Base-by-base conservation (phyloP, 1,284 basidiomycete species). In the Moesziomyces globuligerus region DNA sequence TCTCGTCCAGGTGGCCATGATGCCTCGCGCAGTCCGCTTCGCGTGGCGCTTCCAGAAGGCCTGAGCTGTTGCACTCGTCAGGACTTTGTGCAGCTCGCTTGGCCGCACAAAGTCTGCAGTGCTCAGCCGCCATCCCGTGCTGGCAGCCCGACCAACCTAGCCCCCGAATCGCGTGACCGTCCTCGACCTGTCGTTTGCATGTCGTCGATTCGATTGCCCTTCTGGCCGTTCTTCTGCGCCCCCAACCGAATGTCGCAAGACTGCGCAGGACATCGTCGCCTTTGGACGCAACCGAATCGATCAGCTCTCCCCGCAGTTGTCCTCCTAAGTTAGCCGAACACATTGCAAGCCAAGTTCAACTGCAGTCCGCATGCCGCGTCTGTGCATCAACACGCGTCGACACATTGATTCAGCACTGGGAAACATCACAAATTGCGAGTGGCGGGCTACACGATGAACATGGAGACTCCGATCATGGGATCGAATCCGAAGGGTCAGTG, bases 41-140 rank as follows among this genome's bases (percentile, higher is more conserved):
- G 11, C 36, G 28, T 57, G 48, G 54, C 29, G 41, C 54, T 57
- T 50, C 42, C 37, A 49, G 36, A 18, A 18, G 24, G 36, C 34
- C 36, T 57, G n/a, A 39, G 9, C 13, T 18, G 10, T 11, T 15
- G 5, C n/a, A 32, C 42, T 28, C 18, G 4, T 7, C 21, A 3
- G 29, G 29, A 21, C 21, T 10, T 26, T 11, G 4, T 7, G 18
- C 21, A 7, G 4, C 34, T 36, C 23, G 29, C 32, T 34, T 11
- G 8, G 17, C 8, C 29, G 18, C 23, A 6, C 7, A 17, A 7
- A 13, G 32, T 6, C 32, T 4, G 4, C 32, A 4, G n/a, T 34
- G 32, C 32, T 17, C 15, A 17, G 32, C 32, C 32, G 5, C 15
- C 32, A 34, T 13, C 32, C 7, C 15, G 15, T 34, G 32, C 32